phyloP scores from a whole-genome alignment of 1,284 basidiomycete species.

The Quambalaria eucalypti region DNA sequence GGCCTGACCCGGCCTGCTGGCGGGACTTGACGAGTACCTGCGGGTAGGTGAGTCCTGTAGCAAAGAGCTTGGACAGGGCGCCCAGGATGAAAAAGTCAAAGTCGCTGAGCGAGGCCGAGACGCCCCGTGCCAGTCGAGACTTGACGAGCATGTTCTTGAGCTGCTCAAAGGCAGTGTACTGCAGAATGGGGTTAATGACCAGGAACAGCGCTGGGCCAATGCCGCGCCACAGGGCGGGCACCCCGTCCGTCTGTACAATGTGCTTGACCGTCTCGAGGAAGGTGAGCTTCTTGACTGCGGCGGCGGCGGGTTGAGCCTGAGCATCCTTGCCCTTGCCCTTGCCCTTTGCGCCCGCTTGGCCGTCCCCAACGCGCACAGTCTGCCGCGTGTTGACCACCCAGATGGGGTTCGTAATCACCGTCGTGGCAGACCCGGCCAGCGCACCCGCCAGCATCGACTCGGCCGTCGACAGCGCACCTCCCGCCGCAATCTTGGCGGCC shows the following conservation, averaged over 20 bases:
- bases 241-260: slow-evolving; percentile 70
- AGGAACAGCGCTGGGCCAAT: slow-evolving; percentile 85
- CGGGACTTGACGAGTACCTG: slow-evolving; percentile 46
- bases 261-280: slow-evolving; percentile 59
- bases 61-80: slow-evolving; percentile 41
- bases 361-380: slow-evolving; percentile 42
- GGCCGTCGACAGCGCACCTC: slow-evolving; percentile 59
- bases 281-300: slow-evolving; percentile 19
- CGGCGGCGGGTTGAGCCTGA: not conserved
- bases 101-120: slow-evolving; percentile 19
- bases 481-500: slow-evolving; percentile 49
- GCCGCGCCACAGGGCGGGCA: slow-evolving; percentile 82
- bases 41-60: slow-evolving; percentile 44
- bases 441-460: slow-evolving; percentile 86
- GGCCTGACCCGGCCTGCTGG: slow-evolving; percentile 30
- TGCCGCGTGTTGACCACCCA: slow-evolving; percentile 64
- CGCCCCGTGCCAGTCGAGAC: slow-evolving; percentile 13
- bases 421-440: slow-evolving; percentile 81
- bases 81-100: slow-evolving; percentile 46
- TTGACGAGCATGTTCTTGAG: slow-evolving; percentile 42
- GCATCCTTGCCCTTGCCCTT: not conserved
- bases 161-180: slow-evolving; percentile 48
- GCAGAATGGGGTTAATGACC: slow-evolving; percentile 88
- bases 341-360: not conserved
- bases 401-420: slow-evolving; percentile 83